Percentiles rank a stretch among this genome's conserved stretches.
Conservation (phyloP, 768 basidiomycete genomes). For the Tephrocybe sp. region DNA sequence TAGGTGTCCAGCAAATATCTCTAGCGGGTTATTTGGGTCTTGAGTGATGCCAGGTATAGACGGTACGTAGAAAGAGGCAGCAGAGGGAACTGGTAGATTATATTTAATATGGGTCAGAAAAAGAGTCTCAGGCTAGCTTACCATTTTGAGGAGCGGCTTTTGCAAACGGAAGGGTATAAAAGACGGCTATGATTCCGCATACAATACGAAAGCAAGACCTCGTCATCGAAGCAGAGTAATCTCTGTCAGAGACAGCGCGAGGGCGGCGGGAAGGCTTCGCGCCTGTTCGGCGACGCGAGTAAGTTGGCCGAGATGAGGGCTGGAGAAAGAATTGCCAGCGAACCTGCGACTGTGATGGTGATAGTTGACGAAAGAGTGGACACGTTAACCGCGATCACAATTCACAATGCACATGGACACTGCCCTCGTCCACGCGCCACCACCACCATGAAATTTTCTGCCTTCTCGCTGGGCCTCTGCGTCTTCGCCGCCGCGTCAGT, state of each 20-base stretch:
- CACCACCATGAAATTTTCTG: conserved; percentile 52
- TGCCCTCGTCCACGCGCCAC: not conserved
- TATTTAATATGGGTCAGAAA: conserved; percentile 6
- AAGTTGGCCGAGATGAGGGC: not conserved
- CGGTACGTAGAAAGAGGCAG: conserved; percentile 82
- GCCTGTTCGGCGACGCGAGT: not conserved
- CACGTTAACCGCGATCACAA: conserved; percentile 1
- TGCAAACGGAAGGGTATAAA: conserved; percentile 11
- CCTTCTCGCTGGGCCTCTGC: conserved; percentile 31
- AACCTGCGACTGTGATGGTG: conserved; percentile 1
- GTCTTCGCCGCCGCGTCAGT: conserved; percentile 37
- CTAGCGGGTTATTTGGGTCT: conserved; percentile 67
- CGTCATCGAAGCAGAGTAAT: conserved; percentile 7
- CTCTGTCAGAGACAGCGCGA: not conserved
- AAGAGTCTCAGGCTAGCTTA: conserved; percentile 22
- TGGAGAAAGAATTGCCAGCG: not conserved
- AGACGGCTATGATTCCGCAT: conserved; percentile 15
- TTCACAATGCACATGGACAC: not conserved
- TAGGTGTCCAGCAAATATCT: conserved; percentile 83
- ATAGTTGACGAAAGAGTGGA: not conserved
- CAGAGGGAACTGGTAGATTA: conserved; percentile 60
- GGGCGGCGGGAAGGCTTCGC: not conserved
- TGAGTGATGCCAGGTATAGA: conserved; percentile 76
- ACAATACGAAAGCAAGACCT: conserved; percentile 9
- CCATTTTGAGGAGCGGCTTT: conserved; percentile 39